Conservation (phyloP, 768 basidiomycete species). For the Crassisporium funariophilum region DNA sequence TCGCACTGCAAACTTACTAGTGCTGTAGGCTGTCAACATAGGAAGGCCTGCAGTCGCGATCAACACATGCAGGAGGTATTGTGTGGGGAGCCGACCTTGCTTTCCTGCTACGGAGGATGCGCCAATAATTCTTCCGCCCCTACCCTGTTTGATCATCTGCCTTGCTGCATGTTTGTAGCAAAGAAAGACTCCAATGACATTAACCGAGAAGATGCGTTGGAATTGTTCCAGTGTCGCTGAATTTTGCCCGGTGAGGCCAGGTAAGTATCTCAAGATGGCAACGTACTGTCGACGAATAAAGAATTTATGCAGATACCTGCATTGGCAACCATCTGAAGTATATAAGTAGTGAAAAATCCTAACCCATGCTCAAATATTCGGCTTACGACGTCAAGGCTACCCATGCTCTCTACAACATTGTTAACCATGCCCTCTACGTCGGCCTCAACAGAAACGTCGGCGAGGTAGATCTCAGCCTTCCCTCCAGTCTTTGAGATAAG, state of each 20-base stretch:
- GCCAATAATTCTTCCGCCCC: slow-evolving; percentile 46
- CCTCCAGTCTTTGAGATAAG: slow-evolving; percentile 33
- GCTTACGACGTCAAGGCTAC: slow-evolving; percentile 50
- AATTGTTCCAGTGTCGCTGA: slow-evolving; percentile 33
- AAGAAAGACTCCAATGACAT: slow-evolving; percentile 38
- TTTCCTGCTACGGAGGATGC: slow-evolving; percentile 43
- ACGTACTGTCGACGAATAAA: slow-evolving; percentile 27
- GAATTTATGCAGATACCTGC: slow-evolving; percentile 35
- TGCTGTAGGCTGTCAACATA: slow-evolving; percentile 27
- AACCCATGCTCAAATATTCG: too few species aligned
- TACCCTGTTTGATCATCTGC: slow-evolving; percentile 46
- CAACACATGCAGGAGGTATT: not conserved
- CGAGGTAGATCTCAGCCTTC: slow-evolving; percentile 22
- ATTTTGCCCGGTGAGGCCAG: not conserved
- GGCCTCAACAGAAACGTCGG: slow-evolving; percentile 43
- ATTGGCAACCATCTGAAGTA: slow-evolving; percentile 45
- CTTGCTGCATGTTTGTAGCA: slow-evolving; percentile 44
- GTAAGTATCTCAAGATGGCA: not conserved
- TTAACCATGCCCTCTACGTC: slow-evolving; percentile 45
- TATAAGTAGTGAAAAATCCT: not conserved
- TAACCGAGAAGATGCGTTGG: slow-evolving; percentile 33
- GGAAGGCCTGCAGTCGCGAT: slow-evolving; percentile 5
- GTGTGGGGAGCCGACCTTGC: slow-evolving; percentile 28
- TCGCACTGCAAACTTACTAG: slow-evolving; percentile 42
- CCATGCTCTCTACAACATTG: slow-evolving; percentile 34